Conservation (phyloP, 1,284 basidiomycete genomes). For the Stereum hirsutum region DNA sequence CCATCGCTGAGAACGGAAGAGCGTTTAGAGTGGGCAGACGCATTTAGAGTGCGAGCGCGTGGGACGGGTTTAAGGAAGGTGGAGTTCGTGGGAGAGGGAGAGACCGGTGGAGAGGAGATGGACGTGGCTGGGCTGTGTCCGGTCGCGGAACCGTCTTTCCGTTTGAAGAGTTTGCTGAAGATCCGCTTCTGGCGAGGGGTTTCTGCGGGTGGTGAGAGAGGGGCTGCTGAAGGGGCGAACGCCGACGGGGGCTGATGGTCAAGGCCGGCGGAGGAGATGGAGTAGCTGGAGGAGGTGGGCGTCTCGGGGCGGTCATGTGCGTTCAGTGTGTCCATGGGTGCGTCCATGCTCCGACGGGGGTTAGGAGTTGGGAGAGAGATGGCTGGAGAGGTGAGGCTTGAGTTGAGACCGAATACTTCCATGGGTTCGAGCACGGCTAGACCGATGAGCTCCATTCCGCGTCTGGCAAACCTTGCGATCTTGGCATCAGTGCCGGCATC, state of each 20-base stretch:
- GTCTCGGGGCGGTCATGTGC: conserved; percentile 16
- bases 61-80: conserved; percentile 3
- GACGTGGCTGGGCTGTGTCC: conserved; percentile 1
- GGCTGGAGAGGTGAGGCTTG: not conserved
- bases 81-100: conserved; percentile 12
- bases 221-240: conserved; percentile 12
- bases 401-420: conserved; percentile 45
- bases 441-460: conserved; percentile 76
- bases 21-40: conserved; percentile 12
- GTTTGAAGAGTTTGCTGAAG: conserved; percentile 70
- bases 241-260: conserved; percentile 12
- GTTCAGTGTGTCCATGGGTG: not conserved
- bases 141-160: conserved; percentile 27
- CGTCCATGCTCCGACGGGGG: conserved; percentile 12
- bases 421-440: conserved; percentile 74
- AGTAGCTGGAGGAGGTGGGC: conserved; percentile 31
- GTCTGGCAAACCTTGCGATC: conserved; percentile 84
- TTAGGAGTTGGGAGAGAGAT: conserved; percentile 7
- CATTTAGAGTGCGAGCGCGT: conserved; percentile 9
- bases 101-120: conserved; percentile 11
- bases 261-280: conserved; percentile 23
- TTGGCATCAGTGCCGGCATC: conserved; percentile 94
- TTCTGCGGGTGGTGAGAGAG: conserved; percentile 15
- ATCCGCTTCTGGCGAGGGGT: conserved; percentile 59
- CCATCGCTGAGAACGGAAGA: conserved; percentile 13